Conservation (phyloP, 192 early-diverging fungal genomes). For the Coemansia reversa region DNA sequence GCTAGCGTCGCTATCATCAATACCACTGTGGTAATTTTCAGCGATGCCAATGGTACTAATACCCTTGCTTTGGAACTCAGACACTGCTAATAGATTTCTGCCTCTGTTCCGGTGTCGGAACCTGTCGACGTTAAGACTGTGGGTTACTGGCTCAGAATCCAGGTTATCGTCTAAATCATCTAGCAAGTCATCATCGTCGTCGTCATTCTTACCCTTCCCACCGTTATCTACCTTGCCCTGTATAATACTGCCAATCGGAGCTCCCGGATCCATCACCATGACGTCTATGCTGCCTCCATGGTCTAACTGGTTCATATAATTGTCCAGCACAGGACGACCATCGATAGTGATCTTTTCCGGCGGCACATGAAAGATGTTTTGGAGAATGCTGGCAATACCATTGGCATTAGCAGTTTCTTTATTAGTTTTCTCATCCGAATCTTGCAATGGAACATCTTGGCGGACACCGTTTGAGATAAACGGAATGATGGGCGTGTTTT, state of each 20-base stretch:
- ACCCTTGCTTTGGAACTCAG: constrained; percentile 4
- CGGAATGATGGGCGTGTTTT: constrained; percentile 32
- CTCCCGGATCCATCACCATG: neutral
- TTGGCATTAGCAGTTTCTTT: constrained; percentile 21
- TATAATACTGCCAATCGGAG: neutral
- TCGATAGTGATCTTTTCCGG: constrained; percentile 42
- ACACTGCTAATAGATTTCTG: neutral
- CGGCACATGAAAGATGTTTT: constrained; percentile 42
- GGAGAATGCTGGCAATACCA: constrained; percentile 41
- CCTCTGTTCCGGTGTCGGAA: constrained; percentile 4
- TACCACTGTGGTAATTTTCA: neutral
- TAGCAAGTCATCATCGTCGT: constrained; percentile 11
- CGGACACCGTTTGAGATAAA: constrained; percentile 39
- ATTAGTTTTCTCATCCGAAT: neutral
- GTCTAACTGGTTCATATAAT: neutral
- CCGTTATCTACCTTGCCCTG: neutral
- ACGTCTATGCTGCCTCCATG: constrained; percentile 2
- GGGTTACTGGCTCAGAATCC: constrained; percentile 12
- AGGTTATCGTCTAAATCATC: constrained; percentile 6
- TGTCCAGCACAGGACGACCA: constrained; percentile 27
- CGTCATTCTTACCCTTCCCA: neutral
- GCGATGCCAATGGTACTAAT: neutral
- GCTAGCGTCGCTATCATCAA: neutral
- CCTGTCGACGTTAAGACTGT: constrained; percentile 17
- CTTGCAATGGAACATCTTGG: constrained; percentile 14